phyloP scores from a whole-genome alignment of 2,329 filamentous ascomycete genomes.

The Chrysoporthe austroafricana region DNA sequence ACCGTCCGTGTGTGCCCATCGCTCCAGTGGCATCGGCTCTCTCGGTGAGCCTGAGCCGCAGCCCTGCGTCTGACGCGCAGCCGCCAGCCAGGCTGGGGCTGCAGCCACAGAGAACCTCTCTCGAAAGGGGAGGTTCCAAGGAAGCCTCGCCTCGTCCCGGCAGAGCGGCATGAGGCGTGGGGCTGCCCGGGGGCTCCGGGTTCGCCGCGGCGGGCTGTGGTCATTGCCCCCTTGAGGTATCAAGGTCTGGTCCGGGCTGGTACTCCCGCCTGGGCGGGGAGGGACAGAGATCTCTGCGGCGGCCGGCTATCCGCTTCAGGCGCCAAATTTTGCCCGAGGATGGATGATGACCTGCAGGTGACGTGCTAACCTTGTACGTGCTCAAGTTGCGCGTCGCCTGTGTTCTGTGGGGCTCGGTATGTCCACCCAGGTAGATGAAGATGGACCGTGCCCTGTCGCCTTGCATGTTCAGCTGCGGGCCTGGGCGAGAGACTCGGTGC shows the following conservation, averaged over 20 bases:
- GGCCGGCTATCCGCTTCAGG: no score
- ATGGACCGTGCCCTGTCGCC: neutral
- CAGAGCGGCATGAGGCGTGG: neutral
- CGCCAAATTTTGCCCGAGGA: no score
- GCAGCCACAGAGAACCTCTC: neutral
- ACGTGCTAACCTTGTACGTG: no score
- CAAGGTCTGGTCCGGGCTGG: no score
- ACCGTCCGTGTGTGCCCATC: neutral
- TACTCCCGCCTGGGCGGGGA: no score
- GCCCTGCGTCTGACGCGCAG: neutral
- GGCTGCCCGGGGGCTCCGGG: neutral
- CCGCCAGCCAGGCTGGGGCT: neutral
- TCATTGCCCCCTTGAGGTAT: neutral
- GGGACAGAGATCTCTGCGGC: no score
- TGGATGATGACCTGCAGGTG: no score
- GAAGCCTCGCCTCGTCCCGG: neutral
- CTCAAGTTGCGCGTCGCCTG: no score
- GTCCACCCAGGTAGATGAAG: neutral
- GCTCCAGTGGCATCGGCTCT: neutral
- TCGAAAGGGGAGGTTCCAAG: neutral
- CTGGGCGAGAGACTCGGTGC: neutral
- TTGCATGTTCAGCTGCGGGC: neutral
- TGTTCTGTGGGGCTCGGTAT: no score
- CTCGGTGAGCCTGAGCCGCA: neutral
- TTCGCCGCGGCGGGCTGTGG: neutral